phyloP scores from a whole-genome alignment of 2,329 filamentous ascomycete species.

The Lachnellula occidentalis region DNA sequence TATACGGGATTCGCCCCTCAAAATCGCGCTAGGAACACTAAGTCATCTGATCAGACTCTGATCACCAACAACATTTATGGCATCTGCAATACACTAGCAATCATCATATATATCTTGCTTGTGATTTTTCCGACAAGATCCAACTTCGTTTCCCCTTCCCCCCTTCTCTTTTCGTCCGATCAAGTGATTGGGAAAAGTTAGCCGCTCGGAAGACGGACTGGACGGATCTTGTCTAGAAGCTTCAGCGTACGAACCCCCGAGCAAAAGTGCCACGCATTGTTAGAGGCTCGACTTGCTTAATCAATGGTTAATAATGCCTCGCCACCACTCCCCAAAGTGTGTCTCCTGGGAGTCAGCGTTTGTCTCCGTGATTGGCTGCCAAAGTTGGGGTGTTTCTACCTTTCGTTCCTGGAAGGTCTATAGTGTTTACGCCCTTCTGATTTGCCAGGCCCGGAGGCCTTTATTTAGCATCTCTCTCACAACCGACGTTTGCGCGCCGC shows the following conservation, averaged over 20 bases:
- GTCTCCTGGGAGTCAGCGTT: background rate
- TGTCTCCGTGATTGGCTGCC: slow-evolving; percentile 1
- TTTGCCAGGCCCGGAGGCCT: slow-evolving; percentile 18
- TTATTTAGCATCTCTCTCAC: slow-evolving; percentile 9
- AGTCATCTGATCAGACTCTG: background rate
- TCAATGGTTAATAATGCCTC: slow-evolving; percentile 7
- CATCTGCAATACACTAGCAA: background rate
- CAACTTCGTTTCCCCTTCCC: background rate
- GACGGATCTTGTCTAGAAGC: slow-evolving; percentile 9
- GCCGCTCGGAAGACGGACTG: slow-evolving; percentile 23
- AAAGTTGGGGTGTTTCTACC: slow-evolving; percentile 2
- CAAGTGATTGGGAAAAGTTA: slow-evolving; percentile 16
- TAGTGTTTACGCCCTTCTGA: slow-evolving; percentile 15
- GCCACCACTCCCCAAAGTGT: background rate
- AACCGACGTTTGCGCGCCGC: slow-evolving; percentile 16
- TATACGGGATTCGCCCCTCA: background rate
- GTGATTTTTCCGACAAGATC: background rate
- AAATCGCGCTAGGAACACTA: background rate
- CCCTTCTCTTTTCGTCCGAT: background rate
- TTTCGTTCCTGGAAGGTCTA: slow-evolving; percentile 18
- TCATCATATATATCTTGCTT: background rate
- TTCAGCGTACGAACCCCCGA: slow-evolving; percentile 10
- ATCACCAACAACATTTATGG: background rate
- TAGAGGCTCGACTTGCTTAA: background rate
- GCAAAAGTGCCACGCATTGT: slow-evolving; percentile 17